Conservation (phyloP, 2,329 filamentous ascomycete genomes). For the Aspergillus sp. region DNA sequence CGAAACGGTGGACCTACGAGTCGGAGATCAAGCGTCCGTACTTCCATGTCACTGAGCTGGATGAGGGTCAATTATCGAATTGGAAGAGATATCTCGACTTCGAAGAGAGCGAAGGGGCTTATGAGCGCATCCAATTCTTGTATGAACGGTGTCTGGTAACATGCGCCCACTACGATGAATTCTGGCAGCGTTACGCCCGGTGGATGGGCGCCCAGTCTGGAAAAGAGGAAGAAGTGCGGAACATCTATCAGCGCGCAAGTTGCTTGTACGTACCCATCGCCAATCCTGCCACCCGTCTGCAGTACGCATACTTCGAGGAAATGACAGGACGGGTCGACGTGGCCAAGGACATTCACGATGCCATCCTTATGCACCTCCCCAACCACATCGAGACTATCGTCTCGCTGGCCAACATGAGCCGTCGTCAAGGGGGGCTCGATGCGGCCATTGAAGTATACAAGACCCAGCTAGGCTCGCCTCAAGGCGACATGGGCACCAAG, state of each 20-base stretch:
- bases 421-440: constrained; percentile 73
- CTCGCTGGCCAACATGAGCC: constrained; percentile 76
- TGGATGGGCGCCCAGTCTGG: constrained; percentile 79
- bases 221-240: constrained; percentile 83
- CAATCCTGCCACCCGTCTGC: constrained; percentile 70
- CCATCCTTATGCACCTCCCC: constrained; percentile 67
- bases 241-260: constrained; percentile 81
- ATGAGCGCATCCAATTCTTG: constrained; percentile 64
- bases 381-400: constrained; percentile 80
- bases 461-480: constrained; percentile 64
- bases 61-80: constrained; percentile 73
- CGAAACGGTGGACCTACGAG: constrained; percentile 90
- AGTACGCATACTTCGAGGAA: constrained; percentile 94
- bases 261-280: constrained; percentile 82
- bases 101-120: constrained; percentile 78
- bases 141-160: constrained; percentile 93
- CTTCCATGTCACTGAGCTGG: constrained; percentile 90
- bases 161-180: constrained; percentile 91
- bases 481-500: constrained; percentile 70
- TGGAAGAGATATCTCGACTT: constrained; percentile 97
- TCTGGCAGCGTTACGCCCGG: constrained; percentile 92
- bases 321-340: constrained; percentile 66
- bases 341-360: constrained; percentile 74
- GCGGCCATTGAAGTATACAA: constrained; percentile 79
- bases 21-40: constrained; percentile 92